Evolutionary conservation across 208 protist species (phyloP).

Genomic region (Wallacemonas sp.): DNA sequence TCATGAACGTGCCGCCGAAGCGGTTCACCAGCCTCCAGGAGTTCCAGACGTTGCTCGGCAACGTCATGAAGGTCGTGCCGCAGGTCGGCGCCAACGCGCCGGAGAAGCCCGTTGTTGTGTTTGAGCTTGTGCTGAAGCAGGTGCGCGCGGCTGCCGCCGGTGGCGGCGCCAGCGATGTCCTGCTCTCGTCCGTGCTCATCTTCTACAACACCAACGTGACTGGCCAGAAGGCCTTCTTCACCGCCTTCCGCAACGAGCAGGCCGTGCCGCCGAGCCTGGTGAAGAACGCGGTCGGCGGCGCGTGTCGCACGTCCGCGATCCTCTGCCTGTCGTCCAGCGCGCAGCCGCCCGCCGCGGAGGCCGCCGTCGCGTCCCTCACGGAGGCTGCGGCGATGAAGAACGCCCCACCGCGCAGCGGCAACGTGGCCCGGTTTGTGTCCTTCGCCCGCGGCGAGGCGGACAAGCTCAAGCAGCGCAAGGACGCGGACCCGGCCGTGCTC

Average conservation of each 20-base stretch:
- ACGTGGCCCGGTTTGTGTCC: conserved; percentile 52
- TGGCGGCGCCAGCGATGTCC: conserved; percentile 35
- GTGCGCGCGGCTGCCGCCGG: conserved; percentile 32
- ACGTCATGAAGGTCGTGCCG: conserved; percentile 27
- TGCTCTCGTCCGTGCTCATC: conserved; percentile 50
- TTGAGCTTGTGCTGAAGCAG: conserved; percentile 66
- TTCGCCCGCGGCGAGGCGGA: conserved; percentile 47
- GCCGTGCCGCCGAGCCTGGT: conserved; percentile 33
- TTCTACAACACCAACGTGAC: conserved; percentile 37
- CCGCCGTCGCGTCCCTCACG: conserved; percentile 27
- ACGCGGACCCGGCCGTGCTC: conserved; percentile 34
- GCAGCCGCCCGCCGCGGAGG: conserved; percentile 15
- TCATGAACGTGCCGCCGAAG: conserved; percentile 43
- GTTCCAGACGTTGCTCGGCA: conserved; percentile 15
- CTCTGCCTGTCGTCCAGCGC: conserved; percentile 35
- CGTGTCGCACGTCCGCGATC: conserved; percentile 43
- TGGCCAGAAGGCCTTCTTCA: conserved; percentile 33
- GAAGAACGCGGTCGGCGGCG: conserved; percentile 54
- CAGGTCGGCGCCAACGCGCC: conserved; percentile 21
- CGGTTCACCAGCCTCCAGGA: conserved; percentile 27
- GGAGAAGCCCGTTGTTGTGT: conserved; percentile 33
- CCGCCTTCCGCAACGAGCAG: conserved; percentile 33
- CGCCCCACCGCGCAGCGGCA: conserved; percentile 56
- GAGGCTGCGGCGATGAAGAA: conserved; percentile 39
- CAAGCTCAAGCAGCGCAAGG: conserved; percentile 38